phyloP scores from a whole-genome alignment of 495 filamentous ascomycete genomes.

The Penicillium samsonianum region DNA sequence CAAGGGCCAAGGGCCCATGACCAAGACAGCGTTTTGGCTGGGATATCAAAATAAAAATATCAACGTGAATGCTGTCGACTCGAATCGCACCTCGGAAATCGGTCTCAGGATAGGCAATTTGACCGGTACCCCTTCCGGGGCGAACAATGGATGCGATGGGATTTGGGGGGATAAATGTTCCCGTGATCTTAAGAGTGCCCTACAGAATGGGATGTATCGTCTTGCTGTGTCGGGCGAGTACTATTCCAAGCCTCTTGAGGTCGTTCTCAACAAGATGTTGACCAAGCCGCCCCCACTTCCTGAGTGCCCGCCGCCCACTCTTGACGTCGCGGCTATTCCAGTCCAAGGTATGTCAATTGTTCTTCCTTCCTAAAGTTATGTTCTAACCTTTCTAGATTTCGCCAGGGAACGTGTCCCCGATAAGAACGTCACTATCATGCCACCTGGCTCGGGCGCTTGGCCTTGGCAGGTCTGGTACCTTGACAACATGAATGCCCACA shows the following conservation, averaged over 20 bases:
- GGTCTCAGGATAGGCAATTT: conserved; percentile 46
- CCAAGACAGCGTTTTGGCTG: conserved; percentile 46
- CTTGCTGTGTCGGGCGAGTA: conserved; percentile 32
- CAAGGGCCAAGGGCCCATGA: conserved; percentile 41
- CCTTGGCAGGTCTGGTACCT: conserved; percentile 48
- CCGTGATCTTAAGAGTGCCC: conserved; percentile 31
- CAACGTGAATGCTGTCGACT: conserved; percentile 34
- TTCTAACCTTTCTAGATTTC: conserved; percentile 33
- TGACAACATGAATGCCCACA: conserved; percentile 36
- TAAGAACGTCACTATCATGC: conserved; percentile 32
- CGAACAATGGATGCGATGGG: conserved; percentile 46
- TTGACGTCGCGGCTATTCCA: conserved; percentile 41
- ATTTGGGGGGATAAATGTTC: conserved; percentile 45
- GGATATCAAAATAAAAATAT: conserved; percentile 37
- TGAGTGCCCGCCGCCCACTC: conserved; percentile 36
- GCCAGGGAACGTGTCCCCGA: conserved; percentile 34
- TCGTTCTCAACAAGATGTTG: conserved; percentile 35
- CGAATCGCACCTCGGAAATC: conserved; percentile 45
- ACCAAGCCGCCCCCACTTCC: conserved; percentile 23
- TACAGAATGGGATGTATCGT: conserved; percentile 33
- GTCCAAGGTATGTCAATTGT: conserved; percentile 35
- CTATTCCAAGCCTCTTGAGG: conserved; percentile 37
- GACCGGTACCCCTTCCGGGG: conserved; percentile 38
- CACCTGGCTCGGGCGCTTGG: conserved; percentile 29
- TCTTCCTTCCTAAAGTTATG: neutral